Percentiles rank a stretch among this genome's conserved stretches.
Conservation (phyloP, 2,329 filamentous ascomycete species). For the Neonectria neomacrospora region DNA sequence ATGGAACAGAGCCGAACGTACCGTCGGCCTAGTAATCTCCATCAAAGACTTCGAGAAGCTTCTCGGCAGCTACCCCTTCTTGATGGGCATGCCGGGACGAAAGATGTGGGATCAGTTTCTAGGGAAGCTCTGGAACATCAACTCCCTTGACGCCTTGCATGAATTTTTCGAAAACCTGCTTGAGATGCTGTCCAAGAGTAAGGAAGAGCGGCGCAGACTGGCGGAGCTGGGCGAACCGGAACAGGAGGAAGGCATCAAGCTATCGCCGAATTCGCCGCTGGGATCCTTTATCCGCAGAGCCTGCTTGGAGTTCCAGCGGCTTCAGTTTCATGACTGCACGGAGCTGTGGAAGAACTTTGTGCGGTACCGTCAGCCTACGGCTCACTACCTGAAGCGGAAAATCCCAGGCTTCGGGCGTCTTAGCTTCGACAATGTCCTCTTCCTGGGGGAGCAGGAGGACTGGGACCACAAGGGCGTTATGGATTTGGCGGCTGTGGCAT, state of each 20-base stretch:
- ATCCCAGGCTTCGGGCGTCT: slow-evolving; percentile 67
- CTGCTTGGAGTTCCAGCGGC: slow-evolving; percentile 79
- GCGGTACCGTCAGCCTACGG: slow-evolving; percentile 81
- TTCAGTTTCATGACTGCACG: slow-evolving; percentile 83
- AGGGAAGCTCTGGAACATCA: slow-evolving; percentile 82
- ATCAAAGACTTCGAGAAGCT: slow-evolving; percentile 70
- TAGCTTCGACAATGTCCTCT: slow-evolving; percentile 68
- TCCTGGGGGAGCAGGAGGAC: slow-evolving; percentile 61
- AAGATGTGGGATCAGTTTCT: slow-evolving; percentile 91
- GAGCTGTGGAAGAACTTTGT: slow-evolving; percentile 87
- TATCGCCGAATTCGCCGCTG: slow-evolving; percentile 80
- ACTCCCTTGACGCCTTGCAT: slow-evolving; percentile 84
- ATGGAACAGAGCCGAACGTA: slow-evolving; percentile 62
- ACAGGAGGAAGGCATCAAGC: slow-evolving; percentile 65
- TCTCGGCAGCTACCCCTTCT: slow-evolving; percentile 62
- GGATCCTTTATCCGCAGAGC: slow-evolving; percentile 83
- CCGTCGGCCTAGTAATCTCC: slow-evolving; percentile 63
- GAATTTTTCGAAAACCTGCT: slow-evolving; percentile 74
- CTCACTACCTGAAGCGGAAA: slow-evolving; percentile 71
- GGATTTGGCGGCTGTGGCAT: slow-evolving; percentile 59
- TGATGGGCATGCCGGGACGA: slow-evolving; percentile 74
- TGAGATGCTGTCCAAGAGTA: slow-evolving; percentile 69
- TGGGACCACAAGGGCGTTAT: slow-evolving; percentile 58
- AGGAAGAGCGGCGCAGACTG: slow-evolving; percentile 68
- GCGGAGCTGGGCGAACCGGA: slow-evolving; percentile 57